Percentiles rank a stretch among this genome's conserved stretches.
These are phyloP conservation scores for Colletotrichum godetiae DNA, from an alignment of 2,329 filamentous ascomycete species.

Conservation along the genomic window DNA sequence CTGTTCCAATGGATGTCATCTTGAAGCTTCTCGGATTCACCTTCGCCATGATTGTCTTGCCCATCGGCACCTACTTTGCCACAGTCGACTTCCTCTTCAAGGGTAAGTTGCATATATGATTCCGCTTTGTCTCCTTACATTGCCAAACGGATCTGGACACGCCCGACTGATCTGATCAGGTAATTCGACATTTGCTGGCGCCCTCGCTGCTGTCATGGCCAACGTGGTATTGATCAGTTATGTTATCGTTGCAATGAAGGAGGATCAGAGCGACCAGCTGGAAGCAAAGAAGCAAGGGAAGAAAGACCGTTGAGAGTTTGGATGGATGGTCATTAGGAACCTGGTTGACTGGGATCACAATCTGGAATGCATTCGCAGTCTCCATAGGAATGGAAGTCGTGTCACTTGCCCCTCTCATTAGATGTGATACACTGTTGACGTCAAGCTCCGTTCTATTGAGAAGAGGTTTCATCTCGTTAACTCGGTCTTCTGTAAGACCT, in stretches of 20 bases:
- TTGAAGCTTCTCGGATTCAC: conserved; percentile 92
- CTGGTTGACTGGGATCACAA: not conserved
- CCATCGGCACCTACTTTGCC: conserved; percentile 89
- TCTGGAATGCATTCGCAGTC: not conserved
- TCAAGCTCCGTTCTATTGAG: not conserved
- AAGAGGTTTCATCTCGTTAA: not conserved
- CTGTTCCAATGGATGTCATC: conserved; percentile 88
- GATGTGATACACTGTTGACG: no score
- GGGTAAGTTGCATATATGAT: conserved; percentile 61
- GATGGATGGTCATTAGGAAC: not conserved
- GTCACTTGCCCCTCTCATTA: not conserved
- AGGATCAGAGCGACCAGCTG: conserved; percentile 71
- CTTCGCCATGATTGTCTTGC: conserved; percentile 87
- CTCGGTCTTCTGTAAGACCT: not conserved
- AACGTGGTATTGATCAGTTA: conserved; percentile 94
- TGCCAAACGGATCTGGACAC: no score
- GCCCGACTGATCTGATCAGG: conserved; percentile 60
- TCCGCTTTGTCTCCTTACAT: no score
- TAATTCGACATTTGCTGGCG: conserved; percentile 89
- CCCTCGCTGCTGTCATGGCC: conserved; percentile 85
- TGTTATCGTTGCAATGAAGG: conserved; percentile 88
- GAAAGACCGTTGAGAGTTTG: conserved; percentile 56
- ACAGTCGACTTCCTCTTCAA: conserved; percentile 81
- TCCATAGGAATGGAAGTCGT: not conserved
- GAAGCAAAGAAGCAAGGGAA: conserved; percentile 57